Base-by-base conservation (phyloP, 1,284 basidiomycete genomes). In the Moesziomyces antarcticus region DNA sequence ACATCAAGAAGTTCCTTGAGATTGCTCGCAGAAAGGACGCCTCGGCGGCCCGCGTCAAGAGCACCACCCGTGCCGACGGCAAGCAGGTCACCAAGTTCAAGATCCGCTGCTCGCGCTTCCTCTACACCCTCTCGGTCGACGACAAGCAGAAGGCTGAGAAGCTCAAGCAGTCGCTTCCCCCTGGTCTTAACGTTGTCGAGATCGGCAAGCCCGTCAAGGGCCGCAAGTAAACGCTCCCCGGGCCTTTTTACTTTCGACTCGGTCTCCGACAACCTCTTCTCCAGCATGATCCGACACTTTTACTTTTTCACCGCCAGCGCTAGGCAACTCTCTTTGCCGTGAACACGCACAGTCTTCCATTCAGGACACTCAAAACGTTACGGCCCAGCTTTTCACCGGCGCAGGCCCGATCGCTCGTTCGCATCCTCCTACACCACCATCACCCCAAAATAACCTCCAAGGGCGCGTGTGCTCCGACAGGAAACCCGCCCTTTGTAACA, bases 121-220 rank as follows among this genome's bases (percentile, higher is more conserved):
- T 99, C 76, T 99, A 99, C 91, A 99, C 97, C 33, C 90, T 99
- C 79, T 90, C 91, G 74, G 87, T 99, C 84, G 91, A 95, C 85
- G 97, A 99, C 87, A 89, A 92, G 83, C 94, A 97, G 87, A 98
- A 98, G 90, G 97, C 97, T 50, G 94, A 97, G 86, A 99, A 98
- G 89, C 91, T 99, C 82, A 91, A 92, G 88, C 93, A 93, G 88
- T 92, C 91, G 83, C 89, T 99, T 56, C 96, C 96, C 68, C 96
- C 97, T 85, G 92, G 94, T 62, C 73, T 75, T 48, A 68, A 75
- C 73, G 73, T 75, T 51, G 73, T 75, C 50, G 73, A 75, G 73
- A 65, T 75, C 46, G 73, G 73, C 65, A 72, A 72, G 69, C 55
- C 59, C 47, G 64, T 63, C 64, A 75, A 75, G 65, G 53, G 68